Evolutionary conservation across 306 rosid genomes (phyloP).

Genomic region (Lupinus albus): DNA sequence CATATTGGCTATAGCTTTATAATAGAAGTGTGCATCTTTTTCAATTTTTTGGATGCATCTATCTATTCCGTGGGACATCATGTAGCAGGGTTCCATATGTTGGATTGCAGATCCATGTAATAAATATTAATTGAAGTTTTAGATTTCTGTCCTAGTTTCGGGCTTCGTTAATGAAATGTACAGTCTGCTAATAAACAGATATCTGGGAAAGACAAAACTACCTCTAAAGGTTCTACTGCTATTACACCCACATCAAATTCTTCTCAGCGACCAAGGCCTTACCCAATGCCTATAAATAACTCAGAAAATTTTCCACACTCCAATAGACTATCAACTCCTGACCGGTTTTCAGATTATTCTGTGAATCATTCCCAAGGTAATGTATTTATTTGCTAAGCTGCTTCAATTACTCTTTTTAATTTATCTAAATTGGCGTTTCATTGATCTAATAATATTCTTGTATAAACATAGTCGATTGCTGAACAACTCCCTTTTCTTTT

Average conservation of each 20-base stretch:
- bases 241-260: conserved; percentile 55
- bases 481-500: conserved; percentile 20
- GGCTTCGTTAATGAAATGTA: conserved; percentile 37
- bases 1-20: conserved; percentile 19
- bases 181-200: conserved; percentile 56
- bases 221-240: conserved; percentile 50
- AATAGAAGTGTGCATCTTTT: conserved; percentile 12
- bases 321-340: conserved; percentile 42
- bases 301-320: conserved; percentile 51
- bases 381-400: conserved; percentile 29
- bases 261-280: conserved; percentile 57
- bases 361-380: conserved; percentile 65
- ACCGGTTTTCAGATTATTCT: conserved; percentile 54
- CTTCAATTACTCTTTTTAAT: neutral
- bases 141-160: conserved; percentile 7
- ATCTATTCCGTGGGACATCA: conserved; percentile 19
- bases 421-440: neutral
- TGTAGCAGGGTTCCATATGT: conserved; percentile 15
- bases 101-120: conserved; percentile 26
- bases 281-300: conserved; percentile 44
- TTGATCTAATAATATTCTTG: neutral
- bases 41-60: conserved; percentile 22
- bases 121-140: conserved; percentile 32
- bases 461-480: conserved; percentile 36
- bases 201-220: conserved; percentile 80